A percentile compares a stretch with the other conserved stretches of the same genome.
These are phyloP conservation scores for Toxoplasma gondii DNA, from an alignment of 169 alveolate species.

Conservation along the genomic window DNA sequence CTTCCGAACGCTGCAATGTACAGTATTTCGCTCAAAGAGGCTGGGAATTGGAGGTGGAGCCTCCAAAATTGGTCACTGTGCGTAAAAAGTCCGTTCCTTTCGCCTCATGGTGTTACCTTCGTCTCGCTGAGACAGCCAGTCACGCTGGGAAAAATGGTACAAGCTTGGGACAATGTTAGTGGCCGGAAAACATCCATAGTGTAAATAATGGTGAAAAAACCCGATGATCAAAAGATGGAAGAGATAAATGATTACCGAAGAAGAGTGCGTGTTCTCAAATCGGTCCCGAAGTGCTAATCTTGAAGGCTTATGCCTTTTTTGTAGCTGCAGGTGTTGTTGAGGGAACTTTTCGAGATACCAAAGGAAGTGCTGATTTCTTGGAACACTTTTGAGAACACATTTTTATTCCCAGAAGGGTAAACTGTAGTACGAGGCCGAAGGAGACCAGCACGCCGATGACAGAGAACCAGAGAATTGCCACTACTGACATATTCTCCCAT, in stretches of 20 bases:
- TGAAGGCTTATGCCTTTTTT: not conserved
- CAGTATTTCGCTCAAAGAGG: too few species aligned
- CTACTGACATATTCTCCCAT: slow-evolving; percentile 21
- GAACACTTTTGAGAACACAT: not conserved
- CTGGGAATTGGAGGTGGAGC: too few species aligned
- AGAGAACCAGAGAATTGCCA: slow-evolving; percentile 21
- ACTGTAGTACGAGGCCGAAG: not conserved
- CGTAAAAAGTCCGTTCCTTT: too few species aligned
- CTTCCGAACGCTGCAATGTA: too few species aligned
- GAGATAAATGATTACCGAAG: not conserved
- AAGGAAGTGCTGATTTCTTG: not conserved
- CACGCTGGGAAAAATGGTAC: too few species aligned
- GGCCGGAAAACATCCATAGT: not conserved
- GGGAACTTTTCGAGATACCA: not conserved
- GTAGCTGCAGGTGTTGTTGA: not conserved
- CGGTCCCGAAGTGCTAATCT: not conserved
- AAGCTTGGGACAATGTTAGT: not conserved
- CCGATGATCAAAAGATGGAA: not conserved
- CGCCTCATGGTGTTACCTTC: too few species aligned
- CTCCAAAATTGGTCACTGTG: too few species aligned
- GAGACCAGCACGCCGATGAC: slow-evolving; percentile 28
- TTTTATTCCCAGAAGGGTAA: slow-evolving; percentile 1
- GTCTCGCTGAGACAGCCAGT: too few species aligned
- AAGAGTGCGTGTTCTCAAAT: not conserved
- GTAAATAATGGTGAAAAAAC: not conserved